These are phyloP conservation scores for Byssochlamys sp. DNA, from an alignment of 2,329 filamentous ascomycete genomes.

Conservation along the genomic window DNA sequence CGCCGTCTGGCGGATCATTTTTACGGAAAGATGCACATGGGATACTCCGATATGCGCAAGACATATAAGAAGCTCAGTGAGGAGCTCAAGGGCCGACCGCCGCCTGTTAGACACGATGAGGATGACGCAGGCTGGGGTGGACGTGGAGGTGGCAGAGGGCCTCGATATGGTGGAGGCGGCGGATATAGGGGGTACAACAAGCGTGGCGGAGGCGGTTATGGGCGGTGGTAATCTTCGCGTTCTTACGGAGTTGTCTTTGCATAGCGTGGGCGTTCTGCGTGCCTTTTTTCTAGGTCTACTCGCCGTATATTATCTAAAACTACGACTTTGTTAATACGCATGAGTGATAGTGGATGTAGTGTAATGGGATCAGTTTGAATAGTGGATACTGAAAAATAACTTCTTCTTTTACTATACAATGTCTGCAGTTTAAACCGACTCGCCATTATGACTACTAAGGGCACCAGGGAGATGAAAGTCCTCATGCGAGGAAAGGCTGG, in stretches of 20 bases:
- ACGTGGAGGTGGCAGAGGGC: slow-evolving; percentile 41
- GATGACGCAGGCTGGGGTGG: slow-evolving; percentile 44
- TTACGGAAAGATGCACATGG: slow-evolving; percentile 98
- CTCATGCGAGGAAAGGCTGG: background rate
- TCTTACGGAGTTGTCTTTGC: slow-evolving; percentile 16
- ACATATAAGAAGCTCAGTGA: slow-evolving; percentile 78
- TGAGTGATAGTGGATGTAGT: background rate
- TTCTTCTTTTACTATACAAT: no score
- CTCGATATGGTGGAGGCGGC: slow-evolving; percentile 36
- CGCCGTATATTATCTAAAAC: background rate
- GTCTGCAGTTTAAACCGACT: no score
- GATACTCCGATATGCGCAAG: slow-evolving; percentile 96
- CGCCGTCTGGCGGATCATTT: slow-evolving; percentile 90
- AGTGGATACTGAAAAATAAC: no score
- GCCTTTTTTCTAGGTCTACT: background rate
- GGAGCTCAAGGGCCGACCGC: slow-evolving; percentile 66
- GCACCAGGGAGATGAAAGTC: background rate
- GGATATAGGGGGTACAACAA: slow-evolving; percentile 37
- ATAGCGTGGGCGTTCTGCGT: slow-evolving; percentile 35
- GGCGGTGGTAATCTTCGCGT: slow-evolving; percentile 28
- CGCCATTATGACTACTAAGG: no score
- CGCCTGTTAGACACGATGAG: slow-evolving; percentile 48
- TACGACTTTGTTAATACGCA: background rate
- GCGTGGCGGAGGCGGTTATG: slow-evolving; percentile 30
- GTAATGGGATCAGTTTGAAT: background rate